A percentile compares a stretch with the other conserved stretches of the same genome.
phyloP scores from a whole-genome alignment of 768 basidiomycete species.

The Kwoniella sp. region DNA sequence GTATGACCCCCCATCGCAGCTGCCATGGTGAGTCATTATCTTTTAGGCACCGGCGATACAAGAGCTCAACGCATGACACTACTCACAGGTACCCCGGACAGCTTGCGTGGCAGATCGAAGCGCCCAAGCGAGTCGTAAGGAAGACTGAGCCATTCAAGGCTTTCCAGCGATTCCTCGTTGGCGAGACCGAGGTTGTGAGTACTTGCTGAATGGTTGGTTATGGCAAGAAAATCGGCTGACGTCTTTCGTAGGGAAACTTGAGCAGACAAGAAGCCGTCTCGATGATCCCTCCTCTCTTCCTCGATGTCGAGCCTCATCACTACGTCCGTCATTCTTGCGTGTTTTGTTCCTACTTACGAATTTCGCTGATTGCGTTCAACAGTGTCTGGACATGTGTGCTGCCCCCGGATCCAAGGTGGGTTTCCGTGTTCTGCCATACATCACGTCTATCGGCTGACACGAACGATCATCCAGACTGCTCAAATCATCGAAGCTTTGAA shows the following conservation, averaged over 20 bases:
- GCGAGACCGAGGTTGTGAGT: conserved; percentile 93
- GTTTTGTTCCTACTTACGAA: background rate
- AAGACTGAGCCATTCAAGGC: conserved; percentile 87
- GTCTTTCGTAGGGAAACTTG: conserved; percentile 75
- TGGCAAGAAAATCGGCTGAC: background rate
- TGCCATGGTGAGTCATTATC: conserved; percentile 70
- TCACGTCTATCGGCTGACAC: conserved; percentile 52
- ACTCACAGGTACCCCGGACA: conserved; percentile 80
- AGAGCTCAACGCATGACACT: background rate
- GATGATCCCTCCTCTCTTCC: conserved; percentile 96
- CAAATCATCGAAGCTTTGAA: conserved; percentile 96
- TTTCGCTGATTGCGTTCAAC: conserved; percentile 7
- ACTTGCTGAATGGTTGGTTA: background rate
- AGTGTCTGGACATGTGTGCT: conserved; percentile 90
- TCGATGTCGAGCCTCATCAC: conserved; percentile 93
- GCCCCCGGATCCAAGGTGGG: conserved; percentile 93
- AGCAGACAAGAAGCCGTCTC: conserved; percentile 96
- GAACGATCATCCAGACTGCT: conserved; percentile 66
- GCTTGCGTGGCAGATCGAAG: conserved; percentile 95
- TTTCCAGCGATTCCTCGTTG: conserved; percentile 94
- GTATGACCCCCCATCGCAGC: conserved; percentile 76
- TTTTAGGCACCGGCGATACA: background rate
- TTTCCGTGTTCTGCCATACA: background rate
- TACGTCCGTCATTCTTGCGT: conserved; percentile 53
- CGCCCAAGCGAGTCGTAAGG: conserved; percentile 82